Conservation (phyloP, 805 yeast genomes). For the Maudiozyma turicensis region DNA sequence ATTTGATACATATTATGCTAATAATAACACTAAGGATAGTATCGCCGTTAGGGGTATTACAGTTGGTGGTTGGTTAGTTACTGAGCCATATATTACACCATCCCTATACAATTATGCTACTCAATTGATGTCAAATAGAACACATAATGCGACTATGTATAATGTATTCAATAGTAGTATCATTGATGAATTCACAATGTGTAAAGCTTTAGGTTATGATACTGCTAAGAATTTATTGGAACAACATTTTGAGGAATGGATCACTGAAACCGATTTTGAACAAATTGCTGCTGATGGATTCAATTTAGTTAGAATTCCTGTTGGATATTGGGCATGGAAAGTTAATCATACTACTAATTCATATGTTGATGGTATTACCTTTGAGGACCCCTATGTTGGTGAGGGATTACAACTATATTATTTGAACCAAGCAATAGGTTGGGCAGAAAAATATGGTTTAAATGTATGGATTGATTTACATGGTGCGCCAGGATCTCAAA, state of each 20-base stretch:
- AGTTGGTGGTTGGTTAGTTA: slow-evolving; percentile 64
- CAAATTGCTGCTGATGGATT: slow-evolving; percentile 45
- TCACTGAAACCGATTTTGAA: slow-evolving; percentile 48
- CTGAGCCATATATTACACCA: slow-evolving; percentile 66
- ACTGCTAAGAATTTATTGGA: slow-evolving; percentile 36
- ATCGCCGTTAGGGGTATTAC: slow-evolving; percentile 34
- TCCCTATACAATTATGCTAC: slow-evolving; percentile 35
- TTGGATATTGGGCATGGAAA: slow-evolving; percentile 75
- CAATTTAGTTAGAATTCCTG: slow-evolving; percentile 65
- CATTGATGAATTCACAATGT: slow-evolving; percentile 51
- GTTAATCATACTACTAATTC: slow-evolving; percentile 15
- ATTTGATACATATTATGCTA: slow-evolving; percentile 4
- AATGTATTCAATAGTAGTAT: slow-evolving; percentile 22
- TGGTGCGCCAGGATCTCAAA: slow-evolving; percentile 78
- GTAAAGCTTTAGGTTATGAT: slow-evolving; percentile 39
- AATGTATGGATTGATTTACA: slow-evolving; percentile 71
- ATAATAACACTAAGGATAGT: not conserved
- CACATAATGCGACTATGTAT: slow-evolving; percentile 14
- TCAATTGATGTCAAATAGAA: slow-evolving; percentile 11
- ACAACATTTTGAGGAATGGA: slow-evolving; percentile 49
- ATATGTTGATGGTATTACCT: slow-evolving; percentile 14
- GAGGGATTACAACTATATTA: slow-evolving; percentile 50
- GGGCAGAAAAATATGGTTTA: slow-evolving; percentile 53
- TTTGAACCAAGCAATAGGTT: slow-evolving; percentile 52
- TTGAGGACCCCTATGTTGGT: slow-evolving; percentile 51